Evolutionary conservation across 148 eudicot species (phyloP).

Genomic region (Pouteria glomerata): DNA sequence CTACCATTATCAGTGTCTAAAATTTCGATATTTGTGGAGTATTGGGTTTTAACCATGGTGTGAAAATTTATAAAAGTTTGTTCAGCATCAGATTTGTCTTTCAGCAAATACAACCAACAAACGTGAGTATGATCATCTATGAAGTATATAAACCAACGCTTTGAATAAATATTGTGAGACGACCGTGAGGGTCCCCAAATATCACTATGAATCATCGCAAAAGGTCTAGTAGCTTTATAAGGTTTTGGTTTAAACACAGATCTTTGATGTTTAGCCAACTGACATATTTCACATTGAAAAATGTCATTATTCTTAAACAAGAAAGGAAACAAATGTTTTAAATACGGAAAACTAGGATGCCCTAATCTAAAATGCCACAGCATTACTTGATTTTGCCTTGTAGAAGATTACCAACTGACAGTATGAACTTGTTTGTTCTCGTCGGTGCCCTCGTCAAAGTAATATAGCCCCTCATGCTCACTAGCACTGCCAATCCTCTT

Average conservation of each 20-base stretch:
- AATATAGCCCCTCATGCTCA: not conserved
- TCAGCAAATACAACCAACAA: not conserved
- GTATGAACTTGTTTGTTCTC: constrained; percentile 2
- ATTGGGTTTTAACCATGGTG: not conserved
- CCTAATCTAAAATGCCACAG: too few species aligned
- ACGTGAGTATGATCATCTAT: not conserved
- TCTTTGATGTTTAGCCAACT: not conserved
- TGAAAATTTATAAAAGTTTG: not conserved
- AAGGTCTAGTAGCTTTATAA: constrained; percentile 1
- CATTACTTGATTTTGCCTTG: not conserved
- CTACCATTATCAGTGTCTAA: not conserved
- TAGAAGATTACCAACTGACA: not conserved
- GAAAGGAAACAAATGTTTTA: too few species aligned
- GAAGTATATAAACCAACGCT: too few species aligned
- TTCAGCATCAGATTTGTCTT: not conserved
- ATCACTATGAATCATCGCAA: too few species aligned
- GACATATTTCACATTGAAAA: constrained; percentile 4
- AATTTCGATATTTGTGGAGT: not conserved
- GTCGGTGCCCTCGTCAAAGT: constrained; percentile 1
- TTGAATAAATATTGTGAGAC: too few species aligned
- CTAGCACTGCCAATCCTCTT: too few species aligned
- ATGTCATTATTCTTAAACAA: not conserved
- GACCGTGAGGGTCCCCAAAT: too few species aligned
- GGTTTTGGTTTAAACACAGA: not conserved
- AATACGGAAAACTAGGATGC: too few species aligned